Percentiles rank a stretch among this genome's conserved stretches.
These are phyloP conservation scores for Penicilliopsis zonata DNA, from an alignment of 495 filamentous ascomycete genomes.

Conservation along the genomic window DNA sequence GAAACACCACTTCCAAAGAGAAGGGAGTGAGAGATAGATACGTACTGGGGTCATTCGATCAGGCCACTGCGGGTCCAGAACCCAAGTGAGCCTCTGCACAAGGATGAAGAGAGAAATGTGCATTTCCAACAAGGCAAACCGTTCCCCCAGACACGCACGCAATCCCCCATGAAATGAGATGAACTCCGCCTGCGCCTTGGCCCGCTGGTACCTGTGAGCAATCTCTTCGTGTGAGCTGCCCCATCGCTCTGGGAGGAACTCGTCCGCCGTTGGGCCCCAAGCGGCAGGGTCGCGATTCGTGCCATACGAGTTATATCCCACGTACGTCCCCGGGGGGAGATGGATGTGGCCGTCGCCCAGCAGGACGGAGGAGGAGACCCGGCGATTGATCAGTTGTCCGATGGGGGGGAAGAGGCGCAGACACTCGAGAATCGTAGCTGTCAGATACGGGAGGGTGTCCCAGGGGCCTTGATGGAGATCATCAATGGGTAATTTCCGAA, in stretches of 20 bases:
- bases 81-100: conserved; percentile 3
- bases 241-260: conserved; percentile 13
- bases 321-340: conserved; percentile 10
- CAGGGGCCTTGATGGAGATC: not conserved
- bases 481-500: not conserved
- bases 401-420: conserved; percentile 26
- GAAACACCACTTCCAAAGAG: too few species aligned
- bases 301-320: conserved; percentile 12
- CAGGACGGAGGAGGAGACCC: conserved; percentile 5
- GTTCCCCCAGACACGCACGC: conserved; percentile 18
- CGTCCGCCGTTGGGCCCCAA: conserved; percentile 11
- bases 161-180: conserved; percentile 22
- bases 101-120: conserved; percentile 4
- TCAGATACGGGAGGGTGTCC: conserved; percentile 11
- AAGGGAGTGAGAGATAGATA: too few species aligned
- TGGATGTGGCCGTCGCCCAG: conserved; percentile 9
- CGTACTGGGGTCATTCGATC: too few species aligned
- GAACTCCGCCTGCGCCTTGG: conserved; percentile 10
- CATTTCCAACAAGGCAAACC: conserved; percentile 10
- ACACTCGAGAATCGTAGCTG: conserved; percentile 12
- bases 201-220: conserved; percentile 6
- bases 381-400: conserved; percentile 21
- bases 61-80: conserved; percentile 6
- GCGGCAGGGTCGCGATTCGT: conserved; percentile 7
- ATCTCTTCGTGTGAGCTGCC: conserved; percentile 4